Evolutionary conservation across 768 basidiomycete species (phyloP).

Genomic region (Panellus pusillus): DNA sequence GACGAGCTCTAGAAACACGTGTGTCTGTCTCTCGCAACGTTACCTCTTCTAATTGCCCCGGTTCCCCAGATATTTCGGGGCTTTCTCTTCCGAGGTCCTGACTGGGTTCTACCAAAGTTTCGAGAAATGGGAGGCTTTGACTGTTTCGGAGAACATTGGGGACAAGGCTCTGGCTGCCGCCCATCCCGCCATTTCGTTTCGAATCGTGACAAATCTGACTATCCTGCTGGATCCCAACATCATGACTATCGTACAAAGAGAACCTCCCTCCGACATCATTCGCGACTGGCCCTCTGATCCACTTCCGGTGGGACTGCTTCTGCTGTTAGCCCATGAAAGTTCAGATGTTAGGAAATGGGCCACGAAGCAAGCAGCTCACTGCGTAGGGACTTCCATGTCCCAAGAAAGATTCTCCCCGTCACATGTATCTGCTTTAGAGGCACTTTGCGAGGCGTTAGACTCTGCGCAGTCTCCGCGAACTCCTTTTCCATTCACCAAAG

Average conservation of each 20-base stretch:
- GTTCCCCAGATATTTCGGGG: conserved; percentile 66
- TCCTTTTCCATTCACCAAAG: conserved; percentile 32
- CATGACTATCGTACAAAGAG: conserved; percentile 37
- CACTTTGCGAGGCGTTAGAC: conserved; percentile 36
- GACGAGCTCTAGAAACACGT: conserved; percentile 67
- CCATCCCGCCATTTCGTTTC: conserved; percentile 56
- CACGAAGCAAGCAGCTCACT: conserved; percentile 40
- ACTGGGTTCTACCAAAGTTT: conserved; percentile 61
- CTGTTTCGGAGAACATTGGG: conserved; percentile 51
- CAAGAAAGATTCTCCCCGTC: conserved; percentile 45
- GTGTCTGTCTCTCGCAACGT: conserved; percentile 34
- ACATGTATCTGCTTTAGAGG: conserved; percentile 47
- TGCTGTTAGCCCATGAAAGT: conserved; percentile 54
- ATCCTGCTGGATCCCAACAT: conserved; percentile 55
- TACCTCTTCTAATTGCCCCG: conserved; percentile 14
- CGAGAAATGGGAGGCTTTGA: conserved; percentile 62
- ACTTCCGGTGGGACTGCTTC: conserved; percentile 60
- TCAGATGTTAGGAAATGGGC: conserved; percentile 62
- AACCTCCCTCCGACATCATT: conserved; percentile 37
- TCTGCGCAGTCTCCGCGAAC: conserved; percentile 9
- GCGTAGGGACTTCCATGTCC: conserved; percentile 44
- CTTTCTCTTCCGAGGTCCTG: conserved; percentile 53
- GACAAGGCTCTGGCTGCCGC: conserved; percentile 38
- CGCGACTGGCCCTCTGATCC: conserved; percentile 56
- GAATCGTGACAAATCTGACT: conserved; percentile 60